These are phyloP conservation scores for Venturia asperata DNA, from an alignment of 2,329 filamentous ascomycete genomes.

Conservation along the genomic window DNA sequence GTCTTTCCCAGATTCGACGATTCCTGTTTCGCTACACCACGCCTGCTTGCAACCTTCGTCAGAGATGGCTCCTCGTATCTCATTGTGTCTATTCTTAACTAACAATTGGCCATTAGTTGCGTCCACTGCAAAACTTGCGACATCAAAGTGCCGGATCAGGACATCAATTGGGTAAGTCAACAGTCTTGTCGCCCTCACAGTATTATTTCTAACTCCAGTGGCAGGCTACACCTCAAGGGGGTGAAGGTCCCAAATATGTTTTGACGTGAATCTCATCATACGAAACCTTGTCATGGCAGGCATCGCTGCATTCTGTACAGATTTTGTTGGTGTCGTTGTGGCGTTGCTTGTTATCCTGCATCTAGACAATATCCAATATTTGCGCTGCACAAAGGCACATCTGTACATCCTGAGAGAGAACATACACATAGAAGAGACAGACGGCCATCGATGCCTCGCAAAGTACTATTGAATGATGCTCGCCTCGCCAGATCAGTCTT, in stretches of 20 bases:
- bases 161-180: slow-evolving; percentile 67
- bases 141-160: slow-evolving; percentile 93
- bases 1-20: not conserved
- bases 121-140: slow-evolving; percentile 99
- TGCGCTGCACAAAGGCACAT: not conserved
- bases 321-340: not conserved
- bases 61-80: not conserved
- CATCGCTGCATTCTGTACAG: not conserved
- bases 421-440: not conserved
- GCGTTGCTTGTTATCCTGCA: not conserved
- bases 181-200: not conserved
- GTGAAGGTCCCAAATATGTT: slow-evolving; percentile 63
- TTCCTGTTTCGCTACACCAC: not conserved
- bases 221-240: slow-evolving; percentile 74
- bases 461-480: not conserved
- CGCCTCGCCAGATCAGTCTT: not conserved
- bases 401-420: not conserved
- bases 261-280: slow-evolving; percentile 40
- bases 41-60: not conserved
- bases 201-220: slow-evolving; percentile 41
- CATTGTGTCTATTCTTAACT: slow-evolving; percentile 22
- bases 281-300: not conserved
- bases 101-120: slow-evolving; percentile 53
- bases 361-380: not conserved
- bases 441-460: not conserved